Evolutionary conservation across 2,329 filamentous ascomycete species (phyloP).

Genomic region (Paraphoma sp.): DNA sequence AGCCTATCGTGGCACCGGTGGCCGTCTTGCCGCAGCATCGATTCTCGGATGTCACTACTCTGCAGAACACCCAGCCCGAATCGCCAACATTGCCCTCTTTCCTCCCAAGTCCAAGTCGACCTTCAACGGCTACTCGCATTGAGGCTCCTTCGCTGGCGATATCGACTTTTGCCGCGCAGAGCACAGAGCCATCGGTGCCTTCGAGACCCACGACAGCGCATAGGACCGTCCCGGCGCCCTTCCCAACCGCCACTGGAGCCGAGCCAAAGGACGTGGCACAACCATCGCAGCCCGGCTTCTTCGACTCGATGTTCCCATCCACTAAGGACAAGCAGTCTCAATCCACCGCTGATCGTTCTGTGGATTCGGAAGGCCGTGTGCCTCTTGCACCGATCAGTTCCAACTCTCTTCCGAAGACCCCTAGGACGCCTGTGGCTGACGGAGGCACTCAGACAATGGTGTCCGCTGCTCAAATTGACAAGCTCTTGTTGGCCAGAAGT

Average conservation of each 20-base stretch:
- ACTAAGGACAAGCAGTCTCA: slow-evolving; percentile 43
- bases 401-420: slow-evolving; percentile 30
- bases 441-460: slow-evolving; percentile 82
- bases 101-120: slow-evolving; percentile 39
- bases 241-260: slow-evolving; percentile 15
- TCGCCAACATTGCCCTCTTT: slow-evolving; percentile 42
- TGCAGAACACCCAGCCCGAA: slow-evolving; percentile 43
- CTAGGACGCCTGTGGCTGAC: slow-evolving; percentile 61
- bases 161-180: slow-evolving; percentile 36
- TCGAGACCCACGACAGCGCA: slow-evolving; percentile 43
- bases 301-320: slow-evolving; percentile 55
- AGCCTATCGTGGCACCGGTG: slow-evolving; percentile 27
- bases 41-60: slow-evolving; percentile 35
- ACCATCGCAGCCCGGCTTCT: slow-evolving; percentile 46
- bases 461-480: slow-evolving; percentile 82
- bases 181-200: slow-evolving; percentile 35
- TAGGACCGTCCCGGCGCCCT: slow-evolving; percentile 16
- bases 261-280: slow-evolving; percentile 22
- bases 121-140: slow-evolving; percentile 36
- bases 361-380: slow-evolving; percentile 23
- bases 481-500: slow-evolving; percentile 68
- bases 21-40: slow-evolving; percentile 13
- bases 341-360: slow-evolving; percentile 1
- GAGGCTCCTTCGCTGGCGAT: slow-evolving; percentile 22
- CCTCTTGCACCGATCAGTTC: slow-evolving; percentile 32